Evolutionary conservation across 768 basidiomycete genomes (phyloP).

Genomic region (Gloeostereum incarnatum): DNA sequence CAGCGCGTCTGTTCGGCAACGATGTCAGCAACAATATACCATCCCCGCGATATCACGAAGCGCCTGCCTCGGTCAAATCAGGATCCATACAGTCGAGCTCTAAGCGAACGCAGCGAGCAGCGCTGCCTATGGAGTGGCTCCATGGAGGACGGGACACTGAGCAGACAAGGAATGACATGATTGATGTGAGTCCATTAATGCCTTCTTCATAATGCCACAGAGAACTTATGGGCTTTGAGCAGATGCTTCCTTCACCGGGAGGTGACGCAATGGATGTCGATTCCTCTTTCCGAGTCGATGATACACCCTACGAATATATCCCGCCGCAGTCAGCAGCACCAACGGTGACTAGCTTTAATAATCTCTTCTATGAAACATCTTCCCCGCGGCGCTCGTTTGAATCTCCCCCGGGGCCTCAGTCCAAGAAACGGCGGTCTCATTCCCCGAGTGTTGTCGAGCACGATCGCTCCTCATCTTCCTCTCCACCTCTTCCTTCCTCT

Average conservation of each 20-base stretch:
- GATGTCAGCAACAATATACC: slow-evolving; percentile 55
- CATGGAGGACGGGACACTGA: slow-evolving; percentile 11
- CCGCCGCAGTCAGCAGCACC: slow-evolving; percentile 40
- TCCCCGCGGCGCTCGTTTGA: slow-evolving; percentile 41
- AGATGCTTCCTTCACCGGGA: slow-evolving; percentile 31
- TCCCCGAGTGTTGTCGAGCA: slow-evolving; percentile 43
- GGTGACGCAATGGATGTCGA: slow-evolving; percentile 82
- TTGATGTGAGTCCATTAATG: too few species aligned
- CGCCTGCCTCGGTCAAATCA: slow-evolving; percentile 21
- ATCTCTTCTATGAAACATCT: slow-evolving; percentile 49
- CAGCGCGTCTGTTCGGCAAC: slow-evolving; percentile 60
- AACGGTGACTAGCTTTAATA: slow-evolving; percentile 43
- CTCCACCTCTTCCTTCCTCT: slow-evolving; percentile 40
- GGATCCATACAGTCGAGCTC: slow-evolving; percentile 29
- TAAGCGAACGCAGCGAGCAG: slow-evolving; percentile 54
- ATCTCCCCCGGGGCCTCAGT: slow-evolving; percentile 29
- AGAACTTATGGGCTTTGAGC: too few species aligned
- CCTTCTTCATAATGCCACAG: too few species aligned
- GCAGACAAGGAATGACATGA: too few species aligned
- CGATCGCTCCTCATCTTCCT: slow-evolving; percentile 26
- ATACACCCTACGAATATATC: slow-evolving; percentile 16
- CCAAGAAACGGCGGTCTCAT: slow-evolving; percentile 50
- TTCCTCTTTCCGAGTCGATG: slow-evolving; percentile 30
- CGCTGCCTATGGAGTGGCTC: slow-evolving; percentile 58
- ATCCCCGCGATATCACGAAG: slow-evolving; percentile 21